Evolutionary conservation across 768 basidiomycete genomes (phyloP), one percentile per base, ranked within the genome.

Genomic region (Boletus barrowsii): DNA sequence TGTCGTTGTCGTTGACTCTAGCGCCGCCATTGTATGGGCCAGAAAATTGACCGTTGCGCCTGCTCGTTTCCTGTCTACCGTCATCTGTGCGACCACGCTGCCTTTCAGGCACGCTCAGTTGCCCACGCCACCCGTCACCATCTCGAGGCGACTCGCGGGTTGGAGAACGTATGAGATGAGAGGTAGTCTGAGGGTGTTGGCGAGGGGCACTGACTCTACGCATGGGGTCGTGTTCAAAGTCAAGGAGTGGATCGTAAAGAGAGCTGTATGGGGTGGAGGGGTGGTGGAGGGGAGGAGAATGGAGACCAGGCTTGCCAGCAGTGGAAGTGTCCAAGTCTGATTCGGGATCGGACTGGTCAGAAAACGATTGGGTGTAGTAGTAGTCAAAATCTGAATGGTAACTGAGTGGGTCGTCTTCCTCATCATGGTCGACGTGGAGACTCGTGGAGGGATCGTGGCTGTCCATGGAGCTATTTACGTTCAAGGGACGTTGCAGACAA

Each of bases 171-270:
- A 44, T 36, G 40, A 18, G 5, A 26, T 13, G 53, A 24, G 41
- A 10, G 41, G 36, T 26, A 10, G 39, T 20, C 30, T 37, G 58
- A 11, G 39, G 15, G 37, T 5, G 55, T 32, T 61, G 29, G 14
- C 37, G 44, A 30, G 54, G 52, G 0, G 36, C 30, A 33, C 42
- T 51, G 11, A 42, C 13, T 42, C 32, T 54, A 26, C 45, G 64
- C 68, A 70, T 70, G 0, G 64, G 59, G 39, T 72, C 79, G n/a
- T 79, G 73, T 55, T 77, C 66, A 42, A 75, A 69, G 24, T 62
- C 64, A 20, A 70, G 62, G 22, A 48, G 60, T 8, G 63, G 55
- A 51, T 58, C 47, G 59, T 61, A 57, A 47, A 68, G 33, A 42
- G 69, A 67, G 11, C 35, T 45, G 51, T 56, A 41, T 6, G 69